phyloP scores from a whole-genome alignment of 202 grass and related monocot genomes.

The Setaria viridis region DNA sequence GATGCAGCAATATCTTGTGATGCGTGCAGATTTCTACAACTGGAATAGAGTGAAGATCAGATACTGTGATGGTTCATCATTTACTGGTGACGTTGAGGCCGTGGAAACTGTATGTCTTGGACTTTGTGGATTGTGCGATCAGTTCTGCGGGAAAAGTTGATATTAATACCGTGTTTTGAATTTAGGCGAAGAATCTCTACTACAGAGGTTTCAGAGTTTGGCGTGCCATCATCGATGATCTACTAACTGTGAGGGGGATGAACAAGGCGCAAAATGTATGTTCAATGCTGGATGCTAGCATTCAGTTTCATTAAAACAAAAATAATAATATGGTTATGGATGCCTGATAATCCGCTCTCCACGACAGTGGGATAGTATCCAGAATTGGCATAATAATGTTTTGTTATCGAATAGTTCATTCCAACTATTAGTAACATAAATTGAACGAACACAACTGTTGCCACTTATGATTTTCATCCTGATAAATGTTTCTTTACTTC shows the following conservation, averaged over 20 bases:
- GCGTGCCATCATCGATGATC: conserved; percentile 81
- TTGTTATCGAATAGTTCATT: conserved; percentile 18
- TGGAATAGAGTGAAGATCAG: conserved; percentile 96
- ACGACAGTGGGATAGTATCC: not conserved
- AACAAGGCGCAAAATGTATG: conserved; percentile 86
- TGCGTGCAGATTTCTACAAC: conserved; percentile 85
- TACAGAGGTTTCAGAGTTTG: conserved; percentile 85
- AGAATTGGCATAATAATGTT: not conserved
- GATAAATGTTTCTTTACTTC: not conserved
- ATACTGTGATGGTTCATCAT: conserved; percentile 94
- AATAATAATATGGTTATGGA: not conserved
- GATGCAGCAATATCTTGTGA: not conserved
- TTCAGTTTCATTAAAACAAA: not conserved
- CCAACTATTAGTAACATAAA: conserved; percentile 12
- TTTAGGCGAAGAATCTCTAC: conserved; percentile 70
- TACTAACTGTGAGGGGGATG: conserved; percentile 78
- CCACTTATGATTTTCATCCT: conserved; percentile 18
- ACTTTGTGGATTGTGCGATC: not conserved
- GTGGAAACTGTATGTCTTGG: conserved; percentile 63
- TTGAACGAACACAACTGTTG: conserved; percentile 3
- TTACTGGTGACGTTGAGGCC: conserved; percentile 77
- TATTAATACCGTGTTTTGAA: conserved; percentile 17
- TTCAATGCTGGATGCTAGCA: conserved; percentile 12
- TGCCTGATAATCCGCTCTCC: not conserved
- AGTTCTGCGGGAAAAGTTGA: not conserved